These are phyloP conservation scores for Pedinophyceae sp. DNA, from an alignment of 139 green algal genomes.

Conservation along the genomic window DNA sequence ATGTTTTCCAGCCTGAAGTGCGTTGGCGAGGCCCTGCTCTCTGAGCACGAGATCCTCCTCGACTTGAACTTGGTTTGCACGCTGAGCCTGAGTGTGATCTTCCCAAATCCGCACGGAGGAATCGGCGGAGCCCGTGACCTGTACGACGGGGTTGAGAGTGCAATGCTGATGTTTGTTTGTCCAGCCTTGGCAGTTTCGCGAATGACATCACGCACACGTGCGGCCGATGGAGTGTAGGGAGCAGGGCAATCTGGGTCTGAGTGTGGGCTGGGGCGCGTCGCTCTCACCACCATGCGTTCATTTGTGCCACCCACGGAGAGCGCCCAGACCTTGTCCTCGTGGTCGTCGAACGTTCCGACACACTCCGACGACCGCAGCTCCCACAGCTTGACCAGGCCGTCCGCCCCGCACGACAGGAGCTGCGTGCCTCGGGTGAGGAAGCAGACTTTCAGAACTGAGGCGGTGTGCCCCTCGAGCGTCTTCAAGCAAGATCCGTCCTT, in stretches of 20 bases:
- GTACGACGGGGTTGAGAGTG: conserved; percentile 11
- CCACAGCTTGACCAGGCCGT: conserved; percentile 95
- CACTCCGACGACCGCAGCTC: conserved; percentile 41
- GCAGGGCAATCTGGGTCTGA: neutral
- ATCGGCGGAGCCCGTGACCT: conserved; percentile 66
- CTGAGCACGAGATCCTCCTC: conserved; percentile 31
- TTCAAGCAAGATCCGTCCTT: conserved; percentile 62
- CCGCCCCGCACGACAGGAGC: conserved; percentile 63
- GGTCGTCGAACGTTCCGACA: conserved; percentile 74
- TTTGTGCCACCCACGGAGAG: conserved; percentile 14
- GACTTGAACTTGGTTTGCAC: conserved; percentile 22
- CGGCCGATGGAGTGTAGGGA: neutral
- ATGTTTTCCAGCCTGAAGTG: conserved; percentile 33
- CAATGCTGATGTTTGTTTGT: too few relatives aligned
- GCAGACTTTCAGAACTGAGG: conserved; percentile 54
- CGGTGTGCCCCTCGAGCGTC: conserved; percentile 82
- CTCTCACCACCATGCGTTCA: conserved; percentile 1
- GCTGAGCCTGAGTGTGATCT: conserved; percentile 50
- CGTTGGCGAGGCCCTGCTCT: conserved; percentile 69
- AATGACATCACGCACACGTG: conserved; percentile 46
- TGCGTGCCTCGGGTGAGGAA: conserved; percentile 50
- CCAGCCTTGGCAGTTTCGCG: too few relatives aligned
- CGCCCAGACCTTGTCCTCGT: conserved; percentile 79
- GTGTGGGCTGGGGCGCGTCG: neutral
- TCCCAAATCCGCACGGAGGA: conserved; percentile 60